Evolutionary conservation across 495 filamentous ascomycete species (phyloP), one percentile per base, ranked within the genome.

Genomic region (Tuber umbilicatum): DNA sequence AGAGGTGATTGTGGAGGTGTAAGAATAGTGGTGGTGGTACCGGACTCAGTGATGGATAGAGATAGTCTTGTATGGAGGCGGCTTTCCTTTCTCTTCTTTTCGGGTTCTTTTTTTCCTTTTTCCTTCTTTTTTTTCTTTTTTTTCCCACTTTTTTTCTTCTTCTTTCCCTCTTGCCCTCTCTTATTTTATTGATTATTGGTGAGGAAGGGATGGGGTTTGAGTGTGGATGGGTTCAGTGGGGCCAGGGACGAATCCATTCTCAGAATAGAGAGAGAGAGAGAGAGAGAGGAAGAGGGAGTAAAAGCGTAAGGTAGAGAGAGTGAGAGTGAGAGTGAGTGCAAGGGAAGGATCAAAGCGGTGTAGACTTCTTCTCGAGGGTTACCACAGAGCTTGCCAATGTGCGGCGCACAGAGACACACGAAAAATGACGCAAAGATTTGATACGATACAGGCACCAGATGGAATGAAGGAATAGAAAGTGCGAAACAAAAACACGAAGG

Each of bases 1-100:
- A 68, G 74, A 73, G 72, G 76, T 76, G 76, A 68, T 78, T 77
- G 76, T 70, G 76, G 77, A 72, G 75, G 76, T 74, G 75, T 75
- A 72, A 70, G 76, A 60, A 60, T 7, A 7, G 70, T 72, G 39
- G 73, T 75, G 19, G 75, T 76, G 76, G 70, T 73, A 78, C 70
- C 50, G 67, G 41, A 70, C 73, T 73, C 27, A 76, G 73, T 76
- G 68, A 75, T 78, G 74, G 76, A 71, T 72, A 72, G 68, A 74
- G 69, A 67, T 68, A 79, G 72, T 76, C 71, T 79, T 69, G 55
- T 6, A 64, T 14, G n/a, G 76, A 79, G 75, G 75, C 71, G 71
- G 71, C 75, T 78, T 78, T 78, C 71, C 76, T 78, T 77, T 70
- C 68, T 69, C 76, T 70, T 76, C 14, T 23, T 41, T 70, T 77